Evolutionary conservation across 306 rosid species (phyloP).

Genomic region (Medicago lupulina): DNA sequence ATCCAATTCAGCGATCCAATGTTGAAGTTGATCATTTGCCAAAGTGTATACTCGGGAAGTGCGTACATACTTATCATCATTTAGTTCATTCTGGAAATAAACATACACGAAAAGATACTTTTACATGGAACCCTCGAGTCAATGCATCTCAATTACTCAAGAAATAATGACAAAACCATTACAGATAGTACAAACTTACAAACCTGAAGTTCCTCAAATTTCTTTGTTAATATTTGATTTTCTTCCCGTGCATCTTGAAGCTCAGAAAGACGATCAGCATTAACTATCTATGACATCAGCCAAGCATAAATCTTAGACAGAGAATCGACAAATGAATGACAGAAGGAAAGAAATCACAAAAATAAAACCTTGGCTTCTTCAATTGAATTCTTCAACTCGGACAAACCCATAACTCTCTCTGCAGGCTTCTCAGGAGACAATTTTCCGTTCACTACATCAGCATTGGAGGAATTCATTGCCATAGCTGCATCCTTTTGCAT

Average conservation of each 20-base stretch:
- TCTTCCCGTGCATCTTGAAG: slow-evolving; percentile 78
- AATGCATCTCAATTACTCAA: slow-evolving; percentile 26
- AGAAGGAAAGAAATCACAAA: slow-evolving; percentile 30
- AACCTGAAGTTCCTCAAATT: slow-evolving; percentile 90
- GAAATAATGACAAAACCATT: slow-evolving; percentile 33
- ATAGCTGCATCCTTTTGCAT: slow-evolving; percentile 82
- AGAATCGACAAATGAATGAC: slow-evolving; percentile 24
- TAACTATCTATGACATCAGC: slow-evolving; percentile 66
- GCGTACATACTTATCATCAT: slow-evolving; percentile 80
- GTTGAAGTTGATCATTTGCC: slow-evolving; percentile 90
- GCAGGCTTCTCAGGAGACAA: slow-evolving; percentile 83
- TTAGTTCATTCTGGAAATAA: slow-evolving; percentile 73
- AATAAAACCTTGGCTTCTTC: slow-evolving; percentile 86
- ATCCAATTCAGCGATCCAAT: slow-evolving; percentile 81
- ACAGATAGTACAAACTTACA: slow-evolving; percentile 33
- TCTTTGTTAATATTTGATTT: slow-evolving; percentile 67
- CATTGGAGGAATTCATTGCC: slow-evolving; percentile 55
- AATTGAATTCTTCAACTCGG: slow-evolving; percentile 84
- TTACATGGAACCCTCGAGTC: slow-evolving; percentile 22
- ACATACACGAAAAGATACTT: slow-evolving; percentile 32
- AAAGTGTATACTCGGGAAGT: slow-evolving; percentile 71
- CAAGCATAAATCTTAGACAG: slow-evolving; percentile 29
- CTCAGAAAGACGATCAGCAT: slow-evolving; percentile 80
- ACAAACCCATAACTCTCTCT: slow-evolving; percentile 68
- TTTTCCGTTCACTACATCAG: slow-evolving; percentile 71